phyloP scores from a whole-genome alignment of 2,329 filamentous ascomycete genomes.

The Graphiopsis chlorocephala region DNA sequence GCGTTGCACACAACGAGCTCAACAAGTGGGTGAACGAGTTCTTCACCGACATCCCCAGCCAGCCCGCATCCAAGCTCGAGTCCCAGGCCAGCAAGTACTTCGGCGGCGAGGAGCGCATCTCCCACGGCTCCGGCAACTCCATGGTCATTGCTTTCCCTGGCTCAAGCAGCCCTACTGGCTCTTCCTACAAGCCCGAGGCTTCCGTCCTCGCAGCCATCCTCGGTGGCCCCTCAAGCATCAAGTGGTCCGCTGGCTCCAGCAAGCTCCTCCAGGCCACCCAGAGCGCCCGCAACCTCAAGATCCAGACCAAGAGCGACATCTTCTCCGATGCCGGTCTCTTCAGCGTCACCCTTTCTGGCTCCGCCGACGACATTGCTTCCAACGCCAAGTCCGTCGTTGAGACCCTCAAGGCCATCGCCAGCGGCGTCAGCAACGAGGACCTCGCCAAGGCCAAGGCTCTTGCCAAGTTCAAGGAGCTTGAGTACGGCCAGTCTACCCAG shows the following conservation, averaged over 20 bases:
- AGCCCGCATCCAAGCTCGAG: conserved; percentile 54
- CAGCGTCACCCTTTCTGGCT: conserved; percentile 74
- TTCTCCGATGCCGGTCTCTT: conserved; percentile 96
- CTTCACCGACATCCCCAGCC: conserved; percentile 69
- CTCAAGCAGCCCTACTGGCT: conserved; percentile 69
- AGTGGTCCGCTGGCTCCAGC: conserved; percentile 93
- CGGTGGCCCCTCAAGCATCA: conserved; percentile 86
- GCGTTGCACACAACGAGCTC: conserved; percentile 71
- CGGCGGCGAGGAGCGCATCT: conserved; percentile 89
- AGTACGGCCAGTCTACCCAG: conserved; percentile 73
- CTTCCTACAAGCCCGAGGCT: conserved; percentile 83
- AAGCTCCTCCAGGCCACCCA: conserved; percentile 77
- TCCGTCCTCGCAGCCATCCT: conserved; percentile 84
- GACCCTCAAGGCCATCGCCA: conserved; percentile 74
- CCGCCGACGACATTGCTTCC: conserved; percentile 68
- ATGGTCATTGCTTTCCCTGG: conserved; percentile 91
- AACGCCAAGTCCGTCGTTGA: conserved; percentile 76
- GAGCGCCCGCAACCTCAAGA: conserved; percentile 62
- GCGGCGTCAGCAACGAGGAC: conserved; percentile 73
- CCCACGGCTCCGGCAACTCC: conserved; percentile 73
- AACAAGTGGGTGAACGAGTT: conserved; percentile 91
- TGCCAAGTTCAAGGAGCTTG: conserved; percentile 89
- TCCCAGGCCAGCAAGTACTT: conserved; percentile 76
- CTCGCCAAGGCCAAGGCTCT: conserved; percentile 87
- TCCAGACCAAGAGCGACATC: conserved; percentile 72